Evolutionary conservation across 2,329 filamentous ascomycete genomes (phyloP), one percentile per base, ranked within the genome.

Genomic region (Fusarium proliferatum): DNA sequence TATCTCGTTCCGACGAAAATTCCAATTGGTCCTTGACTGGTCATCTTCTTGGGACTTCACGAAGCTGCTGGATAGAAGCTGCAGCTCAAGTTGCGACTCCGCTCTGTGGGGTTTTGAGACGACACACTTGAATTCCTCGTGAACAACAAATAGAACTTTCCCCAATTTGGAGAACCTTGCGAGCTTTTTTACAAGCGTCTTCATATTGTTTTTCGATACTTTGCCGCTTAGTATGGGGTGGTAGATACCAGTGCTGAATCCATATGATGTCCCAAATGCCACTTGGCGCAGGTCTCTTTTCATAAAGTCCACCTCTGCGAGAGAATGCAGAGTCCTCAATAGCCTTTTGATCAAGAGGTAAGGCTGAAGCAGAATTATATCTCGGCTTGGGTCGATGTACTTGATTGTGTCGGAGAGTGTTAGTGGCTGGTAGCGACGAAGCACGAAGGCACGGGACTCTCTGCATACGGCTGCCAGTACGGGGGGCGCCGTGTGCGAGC

Each of bases 211-310:
- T 60, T 64, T 72, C 9, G 72, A 74, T 38, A 71, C 58, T 48
- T 69, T 77, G 11, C 74, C 65, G 11, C 61, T 74, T 16, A 69
- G 65, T 15, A 71, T 62, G 9, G 76, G 74, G 19, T 74, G 64
- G 17, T 68, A 67, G 30, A 76, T 77, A 23, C 76, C 76, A 55
- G 56, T 74, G 38, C 39, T 66, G 42, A 76, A 77, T 8, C 67
- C 74, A 53, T 77, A 75, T 7, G 72, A 77, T 34, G 65, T 73
- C 33, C 73, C 67, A 19, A 76, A 59, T 16, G 68, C 75, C 60
- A 77, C 63, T 58, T 69, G 71, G 58, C 60, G 62, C 42, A 76
- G 64, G 16, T 64, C 43, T 28, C 71, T 67, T 46, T 55, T 67
- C 48, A 77, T 48, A n/a, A 51, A 61, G 13, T 67, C 53, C 55